Percentiles rank a stretch among this genome's conserved stretches.
phyloP scores from a whole-genome alignment of 768 basidiomycete species.

The Exidia glandulosa region DNA sequence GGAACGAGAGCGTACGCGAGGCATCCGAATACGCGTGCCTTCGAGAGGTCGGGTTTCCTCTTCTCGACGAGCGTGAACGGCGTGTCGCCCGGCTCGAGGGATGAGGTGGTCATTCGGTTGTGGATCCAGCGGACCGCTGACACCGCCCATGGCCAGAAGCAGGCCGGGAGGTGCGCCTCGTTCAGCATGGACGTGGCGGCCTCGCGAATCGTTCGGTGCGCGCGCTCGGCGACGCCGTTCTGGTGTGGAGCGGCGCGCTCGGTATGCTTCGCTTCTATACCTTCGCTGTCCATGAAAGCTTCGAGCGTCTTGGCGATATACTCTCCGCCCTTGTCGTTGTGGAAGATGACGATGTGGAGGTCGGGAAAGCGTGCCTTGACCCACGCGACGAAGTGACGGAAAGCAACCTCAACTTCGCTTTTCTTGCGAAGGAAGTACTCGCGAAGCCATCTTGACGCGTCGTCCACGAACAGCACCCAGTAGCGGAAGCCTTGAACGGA shows the following conservation, averaged over 20 bases:
- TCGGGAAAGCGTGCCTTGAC: background rate
- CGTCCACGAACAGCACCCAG: background rate
- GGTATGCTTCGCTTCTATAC: background rate
- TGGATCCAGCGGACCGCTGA: background rate
- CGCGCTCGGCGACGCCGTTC: background rate
- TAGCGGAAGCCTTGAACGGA: background rate
- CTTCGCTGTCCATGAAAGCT: background rate
- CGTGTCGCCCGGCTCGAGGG: background rate
- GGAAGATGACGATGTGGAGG: background rate
- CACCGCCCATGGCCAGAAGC: background rate
- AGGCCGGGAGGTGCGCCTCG: background rate
- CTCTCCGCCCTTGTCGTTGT: constrained; percentile 1
- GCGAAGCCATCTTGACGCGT: background rate
- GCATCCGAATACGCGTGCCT: constrained; percentile 27
- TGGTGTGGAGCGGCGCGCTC: background rate
- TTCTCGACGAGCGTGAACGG: constrained; percentile 16
- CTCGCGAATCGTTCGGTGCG: background rate
- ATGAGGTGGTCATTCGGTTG: background rate
- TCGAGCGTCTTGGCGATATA: background rate
- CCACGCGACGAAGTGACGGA: background rate
- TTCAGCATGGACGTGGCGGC: background rate
- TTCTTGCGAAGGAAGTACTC: background rate
- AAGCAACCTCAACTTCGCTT: background rate
- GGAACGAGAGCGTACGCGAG: constrained; percentile 27
- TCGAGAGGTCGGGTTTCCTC: background rate